These are phyloP conservation scores for Proliferodiscus dingleyae DNA, from an alignment of 2,329 filamentous ascomycete genomes.

Conservation along the genomic window DNA sequence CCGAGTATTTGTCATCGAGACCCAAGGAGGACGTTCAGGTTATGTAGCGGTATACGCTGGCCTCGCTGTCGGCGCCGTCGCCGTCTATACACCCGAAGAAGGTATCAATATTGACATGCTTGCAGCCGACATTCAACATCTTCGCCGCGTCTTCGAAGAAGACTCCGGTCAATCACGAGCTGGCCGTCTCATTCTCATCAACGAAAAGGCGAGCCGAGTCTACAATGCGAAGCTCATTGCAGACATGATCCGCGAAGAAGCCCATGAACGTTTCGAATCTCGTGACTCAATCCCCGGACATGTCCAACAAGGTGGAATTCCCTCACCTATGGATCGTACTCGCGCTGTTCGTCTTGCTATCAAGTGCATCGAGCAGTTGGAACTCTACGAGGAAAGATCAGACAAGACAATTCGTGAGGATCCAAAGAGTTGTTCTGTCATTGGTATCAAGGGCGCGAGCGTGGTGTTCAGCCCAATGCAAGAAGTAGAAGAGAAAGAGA, in stretches of 20 bases:
- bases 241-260: slow-evolving; percentile 91
- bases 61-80: slow-evolving; percentile 83
- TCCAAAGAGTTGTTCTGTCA: slow-evolving; percentile 70
- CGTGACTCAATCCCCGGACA: slow-evolving; percentile 89
- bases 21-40: slow-evolving; percentile 88
- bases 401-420: slow-evolving; percentile 68
- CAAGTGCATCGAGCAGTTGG: slow-evolving; percentile 89
- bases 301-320: slow-evolving; percentile 89
- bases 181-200: slow-evolving; percentile 92
- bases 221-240: slow-evolving; percentile 93
- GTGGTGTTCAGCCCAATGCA: slow-evolving; percentile 84
- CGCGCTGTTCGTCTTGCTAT: slow-evolving; percentile 88
- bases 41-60: slow-evolving; percentile 91
- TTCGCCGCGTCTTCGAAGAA: slow-evolving; percentile 77
- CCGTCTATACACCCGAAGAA: slow-evolving; percentile 96
- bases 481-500: slow-evolving; percentile 75
- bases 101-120: slow-evolving; percentile 93
- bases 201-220: slow-evolving; percentile 86
- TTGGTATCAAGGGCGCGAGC: slow-evolving; percentile 85
- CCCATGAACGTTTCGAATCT: slow-evolving; percentile 85
- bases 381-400: slow-evolving; percentile 64
- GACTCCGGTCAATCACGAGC: slow-evolving; percentile 87
- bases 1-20: slow-evolving; percentile 96
- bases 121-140: slow-evolving; percentile 79
- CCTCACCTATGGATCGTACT: slow-evolving; percentile 93